Conservation (phyloP, 1,139 yeast genomes). For the Zygoascus sp. region DNA sequence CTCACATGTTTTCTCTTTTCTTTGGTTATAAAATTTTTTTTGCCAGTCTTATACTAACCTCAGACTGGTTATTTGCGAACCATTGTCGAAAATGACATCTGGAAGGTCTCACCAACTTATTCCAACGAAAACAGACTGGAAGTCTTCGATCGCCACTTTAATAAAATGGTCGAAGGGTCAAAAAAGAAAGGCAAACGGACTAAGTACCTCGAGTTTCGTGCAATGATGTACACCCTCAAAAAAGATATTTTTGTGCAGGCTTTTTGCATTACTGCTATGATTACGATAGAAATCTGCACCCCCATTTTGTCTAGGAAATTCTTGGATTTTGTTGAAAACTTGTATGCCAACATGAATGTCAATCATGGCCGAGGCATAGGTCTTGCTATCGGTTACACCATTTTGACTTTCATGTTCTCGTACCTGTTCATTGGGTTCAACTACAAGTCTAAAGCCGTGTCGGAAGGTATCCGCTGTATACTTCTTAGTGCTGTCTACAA, state of each 20-base stretch:
- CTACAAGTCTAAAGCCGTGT: constrained; percentile 12
- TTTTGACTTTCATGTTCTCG: constrained; percentile 9
- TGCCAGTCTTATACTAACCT: neutral
- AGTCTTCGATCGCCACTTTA: constrained; percentile 2
- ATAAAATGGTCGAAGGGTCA: neutral
- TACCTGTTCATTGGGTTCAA: constrained; percentile 13
- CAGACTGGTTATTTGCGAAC: constrained; percentile 16
- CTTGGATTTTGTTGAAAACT: constrained; percentile 13
- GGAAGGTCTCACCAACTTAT: constrained; percentile 9
- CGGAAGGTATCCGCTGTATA: constrained; percentile 15
- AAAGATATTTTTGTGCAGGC: constrained; percentile 6
- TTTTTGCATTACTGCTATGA: constrained; percentile 5
- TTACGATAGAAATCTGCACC: constrained; percentile 6
- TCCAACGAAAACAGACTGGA: constrained; percentile 9
- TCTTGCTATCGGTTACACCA: constrained; percentile 15
- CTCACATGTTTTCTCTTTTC: too few species aligned
- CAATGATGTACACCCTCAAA: constrained; percentile 12
- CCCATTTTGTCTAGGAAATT: constrained; percentile 15
- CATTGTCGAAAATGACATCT: constrained; percentile 16
- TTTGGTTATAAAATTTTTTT: neutral
- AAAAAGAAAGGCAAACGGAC: constrained; percentile 1
- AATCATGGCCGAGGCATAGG: constrained; percentile 18
- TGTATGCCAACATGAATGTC: constrained; percentile 10
- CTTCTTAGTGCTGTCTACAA: constrained; percentile 15
- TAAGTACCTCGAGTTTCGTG: constrained; percentile 13